Percentiles rank a stretch among this genome's conserved stretches.
Evolutionary conservation across 345 rosid genomes (phyloP).

Genomic region (Populus ilicifolia): DNA sequence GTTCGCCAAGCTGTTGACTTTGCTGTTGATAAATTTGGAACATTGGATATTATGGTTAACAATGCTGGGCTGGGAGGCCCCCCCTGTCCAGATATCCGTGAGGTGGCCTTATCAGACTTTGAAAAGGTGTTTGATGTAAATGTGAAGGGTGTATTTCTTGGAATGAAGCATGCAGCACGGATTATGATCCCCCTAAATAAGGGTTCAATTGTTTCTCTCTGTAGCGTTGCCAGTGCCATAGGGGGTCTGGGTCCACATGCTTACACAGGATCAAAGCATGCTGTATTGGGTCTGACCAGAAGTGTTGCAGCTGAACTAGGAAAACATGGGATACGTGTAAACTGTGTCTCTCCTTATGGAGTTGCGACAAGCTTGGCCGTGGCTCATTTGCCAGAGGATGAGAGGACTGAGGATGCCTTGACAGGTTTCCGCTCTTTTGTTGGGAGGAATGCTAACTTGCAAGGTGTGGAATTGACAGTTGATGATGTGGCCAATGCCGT

Average conservation of each 20-base stretch:
- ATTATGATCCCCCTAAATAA: constrained; percentile 61
- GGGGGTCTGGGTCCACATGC: constrained; percentile 83
- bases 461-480: constrained; percentile 66
- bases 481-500: constrained; percentile 82
- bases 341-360: constrained; percentile 90
- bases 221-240: constrained; percentile 52
- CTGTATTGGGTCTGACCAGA: constrained; percentile 65
- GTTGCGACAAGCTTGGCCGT: constrained; percentile 57
- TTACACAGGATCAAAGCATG: constrained; percentile 83
- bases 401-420: constrained; percentile 60
- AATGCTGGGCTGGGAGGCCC: constrained; percentile 69
- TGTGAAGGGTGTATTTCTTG: constrained; percentile 73
- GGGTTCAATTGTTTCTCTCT: constrained; percentile 59
- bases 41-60: constrained; percentile 70
- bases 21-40: constrained; percentile 49
- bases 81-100: constrained; percentile 70
- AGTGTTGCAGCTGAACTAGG: constrained; percentile 93
- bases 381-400: constrained; percentile 71
- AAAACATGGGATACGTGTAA: constrained; percentile 79
- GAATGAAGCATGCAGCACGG: constrained; percentile 90
- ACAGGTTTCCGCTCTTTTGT: constrained; percentile 50
- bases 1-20: constrained; percentile 61
- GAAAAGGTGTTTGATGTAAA: constrained; percentile 69
- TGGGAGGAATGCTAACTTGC: constrained; percentile 54
- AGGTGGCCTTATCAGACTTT: constrained; percentile 41